phyloP scores from a whole-genome alignment of 108 stramenopile species.

The Nitzschia palea region DNA sequence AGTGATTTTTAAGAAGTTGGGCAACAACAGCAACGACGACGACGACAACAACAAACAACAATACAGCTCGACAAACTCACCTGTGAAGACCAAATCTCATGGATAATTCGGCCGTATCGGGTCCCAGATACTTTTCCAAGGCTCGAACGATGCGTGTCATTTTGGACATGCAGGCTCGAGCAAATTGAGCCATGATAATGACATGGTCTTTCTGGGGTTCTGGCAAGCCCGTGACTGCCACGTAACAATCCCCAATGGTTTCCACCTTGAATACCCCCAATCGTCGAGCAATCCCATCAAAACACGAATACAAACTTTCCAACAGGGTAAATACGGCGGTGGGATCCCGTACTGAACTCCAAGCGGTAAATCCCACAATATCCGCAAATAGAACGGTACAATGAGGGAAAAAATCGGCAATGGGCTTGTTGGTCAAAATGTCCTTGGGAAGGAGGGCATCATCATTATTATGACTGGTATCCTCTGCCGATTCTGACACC shows the following conservation, averaged over 20 bases:
- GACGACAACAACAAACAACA: background rate
- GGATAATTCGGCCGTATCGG: conserved; percentile 4
- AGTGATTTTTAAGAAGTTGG: too few relatives aligned
- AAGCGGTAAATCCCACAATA: conserved; percentile 24
- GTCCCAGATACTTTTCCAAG: background rate
- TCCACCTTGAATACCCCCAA: conserved; percentile 11
- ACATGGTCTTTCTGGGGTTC: conserved; percentile 3
- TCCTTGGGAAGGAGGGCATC: background rate
- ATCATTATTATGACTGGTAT: background rate
- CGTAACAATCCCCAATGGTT: conserved; percentile 20
- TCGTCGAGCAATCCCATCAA: conserved; percentile 15
- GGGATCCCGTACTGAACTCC: conserved; percentile 21
- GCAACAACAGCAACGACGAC: too few relatives aligned
- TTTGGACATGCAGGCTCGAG: background rate
- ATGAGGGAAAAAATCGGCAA: conserved; percentile 18
- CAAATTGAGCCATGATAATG: background rate
- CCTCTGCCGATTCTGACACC: too few relatives aligned
- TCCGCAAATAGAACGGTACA: conserved; percentile 27
- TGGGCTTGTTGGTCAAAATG: conserved; percentile 1
- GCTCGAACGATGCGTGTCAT: background rate
- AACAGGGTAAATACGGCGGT: conserved; percentile 13
- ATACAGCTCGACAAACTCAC: background rate
- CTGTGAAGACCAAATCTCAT: conserved; percentile 12
- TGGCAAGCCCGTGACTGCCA: conserved; percentile 14
- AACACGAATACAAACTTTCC: conserved; percentile 13